Evolutionary conservation across 1,139 yeast species (phyloP).

Genomic region (Yamadazyma triangularis): DNA sequence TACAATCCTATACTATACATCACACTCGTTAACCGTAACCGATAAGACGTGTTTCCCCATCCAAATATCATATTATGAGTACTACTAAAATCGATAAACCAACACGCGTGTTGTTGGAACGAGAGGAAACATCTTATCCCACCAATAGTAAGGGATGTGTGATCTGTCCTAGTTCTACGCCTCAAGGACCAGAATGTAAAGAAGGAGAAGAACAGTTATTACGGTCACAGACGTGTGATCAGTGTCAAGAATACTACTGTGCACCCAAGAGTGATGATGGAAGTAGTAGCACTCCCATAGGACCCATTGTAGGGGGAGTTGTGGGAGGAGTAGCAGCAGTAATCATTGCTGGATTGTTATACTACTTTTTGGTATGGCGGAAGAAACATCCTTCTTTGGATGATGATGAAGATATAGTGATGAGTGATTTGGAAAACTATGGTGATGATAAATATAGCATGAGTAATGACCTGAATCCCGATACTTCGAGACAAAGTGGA

Average conservation of each 20-base stretch:
- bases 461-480: slow-evolving; percentile 10
- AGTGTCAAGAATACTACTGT: slow-evolving; percentile 59
- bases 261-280: slow-evolving; percentile 14
- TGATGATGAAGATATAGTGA: slow-evolving; percentile 21
- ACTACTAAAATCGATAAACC: no score
- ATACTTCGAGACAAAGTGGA: slow-evolving; percentile 2
- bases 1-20: no score
- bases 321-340: slow-evolving; percentile 45
- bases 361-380: slow-evolving; percentile 28
- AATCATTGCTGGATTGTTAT: slow-evolving; percentile 28
- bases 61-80: no score
- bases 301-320: slow-evolving; percentile 66
- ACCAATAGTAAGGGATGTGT: slow-evolving; percentile 41
- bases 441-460: slow-evolving; percentile 16
- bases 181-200: slow-evolving; percentile 51
- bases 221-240: slow-evolving; percentile 49
- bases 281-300: slow-evolving; percentile 24
- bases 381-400: slow-evolving; percentile 21
- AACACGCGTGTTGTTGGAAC: not conserved
- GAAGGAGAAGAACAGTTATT: slow-evolving; percentile 49
- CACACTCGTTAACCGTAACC: no score
- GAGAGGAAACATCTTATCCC: slow-evolving; percentile 1
- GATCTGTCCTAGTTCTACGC: slow-evolving; percentile 36
- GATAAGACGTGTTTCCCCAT: no score
- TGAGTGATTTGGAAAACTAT: slow-evolving; percentile 17